Base-by-base conservation (phyloP, 2,329 filamentous ascomycete species). In the Fusarium acutatum region DNA sequence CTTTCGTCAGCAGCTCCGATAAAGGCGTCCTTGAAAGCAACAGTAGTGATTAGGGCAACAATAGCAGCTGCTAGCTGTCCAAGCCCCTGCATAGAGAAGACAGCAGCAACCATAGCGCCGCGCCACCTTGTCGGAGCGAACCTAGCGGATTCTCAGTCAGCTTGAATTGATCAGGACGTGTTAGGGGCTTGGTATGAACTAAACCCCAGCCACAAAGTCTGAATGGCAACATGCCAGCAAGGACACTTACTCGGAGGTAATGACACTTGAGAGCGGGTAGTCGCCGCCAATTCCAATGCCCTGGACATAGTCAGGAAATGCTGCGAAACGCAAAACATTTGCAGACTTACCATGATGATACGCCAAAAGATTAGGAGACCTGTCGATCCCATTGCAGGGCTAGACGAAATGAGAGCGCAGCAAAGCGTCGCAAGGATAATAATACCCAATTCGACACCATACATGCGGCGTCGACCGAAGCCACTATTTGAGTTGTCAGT, bases 51-150 rank as follows among this genome's bases (percentile, higher is more conserved):
- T 38, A 96, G 84, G 18, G 92, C 90, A 26, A 95, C 87, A 11
- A 95, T 84, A 32, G 92, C 91, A 18, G 92, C 92, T 26, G 86
- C 85, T 58, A 96, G 89, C 78, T 96, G 93, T n/a, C 94, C 93
- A 32, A 95, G 85, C 53, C 93, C 93, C 78, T 96, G 94, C 93
- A 95, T 95, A 41, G 92, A 93, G 79, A 96, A 96, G 54, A 96
- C 93, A 22, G 92, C 88, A 17, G 91, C 92, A 86, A 96, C 93
- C 92, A 96, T 96, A 65, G 91, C 92, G 69, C 93, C 94, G 76
- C 94, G 88, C 90, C 93, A 95, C 77, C 92, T 90, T 18, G 93
- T 96, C 6, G 93, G 94, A 14, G 93, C 93, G 79, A 96, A 96
- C 76, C 89, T 90, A 73, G 18, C 8, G 28, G n/a, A 15, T 62